These are phyloP conservation scores for Tribonema minus DNA, from an alignment of 108 stramenopile species.

Conservation along the genomic window DNA sequence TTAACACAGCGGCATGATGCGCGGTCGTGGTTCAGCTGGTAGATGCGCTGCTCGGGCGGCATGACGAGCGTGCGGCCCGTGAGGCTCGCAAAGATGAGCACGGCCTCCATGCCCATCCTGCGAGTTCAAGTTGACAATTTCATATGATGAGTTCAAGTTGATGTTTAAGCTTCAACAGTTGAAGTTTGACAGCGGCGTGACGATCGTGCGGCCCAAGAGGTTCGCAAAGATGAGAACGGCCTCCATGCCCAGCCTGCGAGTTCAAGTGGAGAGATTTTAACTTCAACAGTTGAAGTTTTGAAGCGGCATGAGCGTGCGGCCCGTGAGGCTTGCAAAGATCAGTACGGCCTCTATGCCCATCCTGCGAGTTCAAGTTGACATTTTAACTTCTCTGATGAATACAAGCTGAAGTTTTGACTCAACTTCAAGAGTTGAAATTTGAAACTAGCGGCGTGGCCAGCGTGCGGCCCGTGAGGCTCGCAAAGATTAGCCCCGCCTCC, in stretches of 20 bases:
- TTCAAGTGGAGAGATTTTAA: too few species aligned
- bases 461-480: slow-evolving; percentile 23
- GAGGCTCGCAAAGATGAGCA: slow-evolving; percentile 19
- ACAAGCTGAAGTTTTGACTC: too few species aligned
- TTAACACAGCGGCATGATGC: too few species aligned
- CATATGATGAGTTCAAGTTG: too few species aligned
- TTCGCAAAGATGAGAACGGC: slow-evolving; percentile 29
- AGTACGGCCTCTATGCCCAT: slow-evolving; percentile 37
- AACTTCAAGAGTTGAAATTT: too few species aligned
- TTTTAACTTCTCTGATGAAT: too few species aligned
- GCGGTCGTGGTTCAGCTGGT: too few species aligned
- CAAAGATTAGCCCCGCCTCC: slow-evolving; percentile 27
- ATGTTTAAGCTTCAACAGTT: too few species aligned
- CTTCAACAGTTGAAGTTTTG: too few species aligned
- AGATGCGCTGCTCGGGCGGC: too few species aligned
- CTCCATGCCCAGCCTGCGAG: slow-evolving; percentile 31
- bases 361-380: too few species aligned
- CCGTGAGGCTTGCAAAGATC: slow-evolving; percentile 24
- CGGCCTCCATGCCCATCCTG: slow-evolving; percentile 34
- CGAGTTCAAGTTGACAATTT: too few species aligned
- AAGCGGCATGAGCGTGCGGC: slow-evolving; percentile 37
- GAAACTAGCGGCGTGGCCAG: slow-evolving; percentile 37
- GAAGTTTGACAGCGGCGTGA: slow-evolving; percentile 40
- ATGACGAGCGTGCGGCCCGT: slow-evolving; percentile 39
- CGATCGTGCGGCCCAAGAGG: slow-evolving; percentile 19